Conservation (phyloP, 768 basidiomycete genomes). For the Cantharellus cinnabarinus region DNA sequence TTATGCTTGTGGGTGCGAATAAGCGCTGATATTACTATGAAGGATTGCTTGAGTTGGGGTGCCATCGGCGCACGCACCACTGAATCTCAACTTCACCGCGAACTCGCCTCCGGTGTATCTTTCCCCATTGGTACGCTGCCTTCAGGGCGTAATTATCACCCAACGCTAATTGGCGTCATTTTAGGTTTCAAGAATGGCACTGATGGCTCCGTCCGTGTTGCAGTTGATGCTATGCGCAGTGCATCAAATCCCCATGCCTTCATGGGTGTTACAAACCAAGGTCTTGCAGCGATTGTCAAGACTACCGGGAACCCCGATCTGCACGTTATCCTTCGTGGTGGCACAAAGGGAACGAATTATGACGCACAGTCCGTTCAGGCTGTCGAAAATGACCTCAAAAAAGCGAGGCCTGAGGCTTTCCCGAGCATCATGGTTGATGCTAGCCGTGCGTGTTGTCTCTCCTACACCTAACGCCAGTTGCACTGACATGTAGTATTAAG, state of each 20-base stretch:
- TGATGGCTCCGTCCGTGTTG: conserved; percentile 71
- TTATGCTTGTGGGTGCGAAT: neutral
- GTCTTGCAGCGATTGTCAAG: conserved; percentile 85
- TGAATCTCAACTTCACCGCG: conserved; percentile 91
- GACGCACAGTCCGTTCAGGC: conserved; percentile 46
- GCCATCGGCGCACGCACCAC: conserved; percentile 96
- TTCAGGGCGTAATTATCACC: neutral
- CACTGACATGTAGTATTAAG: conserved; percentile 20
- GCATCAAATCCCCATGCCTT: conserved; percentile 87
- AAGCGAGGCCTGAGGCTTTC: conserved; percentile 31
- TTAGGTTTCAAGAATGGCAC: conserved; percentile 96
- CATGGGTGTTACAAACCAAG: conserved; percentile 43
- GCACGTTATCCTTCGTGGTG: conserved; percentile 91
- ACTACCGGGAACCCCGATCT: conserved; percentile 68
- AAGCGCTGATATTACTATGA: neutral
- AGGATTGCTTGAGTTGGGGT: conserved; percentile 61
- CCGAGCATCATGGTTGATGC: conserved; percentile 80
- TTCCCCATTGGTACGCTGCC: conserved; percentile 54
- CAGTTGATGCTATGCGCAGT: conserved; percentile 91
- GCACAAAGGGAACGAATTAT: conserved; percentile 80
- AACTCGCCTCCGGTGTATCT: conserved; percentile 85
- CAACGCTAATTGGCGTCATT: neutral
- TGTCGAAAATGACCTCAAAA: conserved; percentile 41
- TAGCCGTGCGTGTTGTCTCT: conserved; percentile 33
- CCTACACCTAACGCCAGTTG: too few species aligned